Evolutionary conservation across 2,329 filamentous ascomycete species (phyloP).

Genomic region (Pyrenophora tritici-repentis): DNA sequence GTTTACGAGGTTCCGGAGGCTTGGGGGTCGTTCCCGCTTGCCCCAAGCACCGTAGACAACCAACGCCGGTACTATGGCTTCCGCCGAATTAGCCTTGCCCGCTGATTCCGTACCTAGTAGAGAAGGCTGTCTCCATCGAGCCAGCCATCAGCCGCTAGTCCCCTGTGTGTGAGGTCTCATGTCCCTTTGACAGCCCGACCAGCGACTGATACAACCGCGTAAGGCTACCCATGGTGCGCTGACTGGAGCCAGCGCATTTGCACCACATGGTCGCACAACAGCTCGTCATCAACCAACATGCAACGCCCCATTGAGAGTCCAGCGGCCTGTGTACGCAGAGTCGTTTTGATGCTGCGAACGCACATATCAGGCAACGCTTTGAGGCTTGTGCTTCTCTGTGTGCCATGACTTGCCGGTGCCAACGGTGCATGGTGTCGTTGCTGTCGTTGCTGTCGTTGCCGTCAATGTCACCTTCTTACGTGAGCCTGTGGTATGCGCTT

Average conservation of each 20-base stretch:
- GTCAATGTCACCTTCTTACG: not conserved
- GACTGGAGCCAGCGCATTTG: conserved; percentile 42
- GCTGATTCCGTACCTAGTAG: conserved; percentile 19
- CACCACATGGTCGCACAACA: conserved; percentile 29
- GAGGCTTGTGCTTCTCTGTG: not conserved
- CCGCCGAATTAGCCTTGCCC: conserved; percentile 25
- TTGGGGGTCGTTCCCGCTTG: conserved; percentile 13
- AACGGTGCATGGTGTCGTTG: conserved; percentile 7
- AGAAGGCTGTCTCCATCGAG: conserved; percentile 14
- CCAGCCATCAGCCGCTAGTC: conserved; percentile 14
- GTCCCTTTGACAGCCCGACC: conserved; percentile 10
- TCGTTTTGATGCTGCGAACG: conserved; percentile 10
- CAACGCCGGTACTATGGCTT: conserved; percentile 9
- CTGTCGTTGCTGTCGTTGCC: not conserved
- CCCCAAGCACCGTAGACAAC: conserved; percentile 3
- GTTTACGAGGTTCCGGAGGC: conserved; percentile 21
- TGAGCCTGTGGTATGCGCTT: conserved; percentile 1
- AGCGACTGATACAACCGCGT: conserved; percentile 17
- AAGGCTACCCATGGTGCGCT: conserved; percentile 25
- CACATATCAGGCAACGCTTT: conserved; percentile 2
- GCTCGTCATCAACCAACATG: conserved; percentile 14
- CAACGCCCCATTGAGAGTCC: conserved; percentile 13
- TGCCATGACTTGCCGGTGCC: conserved; percentile 7
- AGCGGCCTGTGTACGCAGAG: conserved; percentile 12
- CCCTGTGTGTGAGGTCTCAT: not conserved